Base-by-base conservation (phyloP, 176 grass and related monocot genomes). In the Rhynchospora tenuis region DNA sequence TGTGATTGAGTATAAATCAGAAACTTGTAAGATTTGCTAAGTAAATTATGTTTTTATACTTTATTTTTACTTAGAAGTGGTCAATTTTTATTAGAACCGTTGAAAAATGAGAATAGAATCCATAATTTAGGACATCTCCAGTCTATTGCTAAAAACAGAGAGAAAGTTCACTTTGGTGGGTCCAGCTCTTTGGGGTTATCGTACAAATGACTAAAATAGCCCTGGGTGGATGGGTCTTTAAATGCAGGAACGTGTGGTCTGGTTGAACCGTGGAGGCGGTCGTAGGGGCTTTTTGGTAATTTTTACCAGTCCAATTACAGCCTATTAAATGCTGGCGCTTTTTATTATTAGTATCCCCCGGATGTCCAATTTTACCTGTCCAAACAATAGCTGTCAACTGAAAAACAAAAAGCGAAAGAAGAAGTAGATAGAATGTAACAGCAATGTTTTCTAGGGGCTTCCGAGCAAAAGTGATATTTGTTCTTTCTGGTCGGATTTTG, bases 241-340 rank as follows among this genome's bases (percentile, higher is more conserved):
- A 78, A 81, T 63, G 78, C 78, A 59, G 10, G 9, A 47, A 28
- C 60, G 12, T 7, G 80, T 52, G 80, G 24, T 76, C 73, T 16
- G 48, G 66, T 56, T 9, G 59, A 44, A 81, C 43, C 20, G 9
- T 48, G 20, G 80, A 10, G n/a, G 16, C 15, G 67, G 6, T 66
- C 59, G 7, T 2, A 52, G 61, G 80, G 80, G 31, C 22, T 17
- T 82, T 82, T 50, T 82, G 22, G 80, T 82, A 82, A 67, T 82
- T 11, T 67, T 6, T 3, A 29, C 8, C 59, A 9, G 59, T 66
- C 28, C 42, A 52, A 68, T 46, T 65, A 82, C 80, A 68, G 44
- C 59, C 42, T 50, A 68, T 66, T 82, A 68, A 82, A 68, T 82
- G 80, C 80, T 82, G 80, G 43, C 44, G 47, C 15, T 82, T 62